Evolutionary conservation across 2,329 filamentous ascomycete species (phyloP).

Genomic region (Penicillium brasilianum): DNA sequence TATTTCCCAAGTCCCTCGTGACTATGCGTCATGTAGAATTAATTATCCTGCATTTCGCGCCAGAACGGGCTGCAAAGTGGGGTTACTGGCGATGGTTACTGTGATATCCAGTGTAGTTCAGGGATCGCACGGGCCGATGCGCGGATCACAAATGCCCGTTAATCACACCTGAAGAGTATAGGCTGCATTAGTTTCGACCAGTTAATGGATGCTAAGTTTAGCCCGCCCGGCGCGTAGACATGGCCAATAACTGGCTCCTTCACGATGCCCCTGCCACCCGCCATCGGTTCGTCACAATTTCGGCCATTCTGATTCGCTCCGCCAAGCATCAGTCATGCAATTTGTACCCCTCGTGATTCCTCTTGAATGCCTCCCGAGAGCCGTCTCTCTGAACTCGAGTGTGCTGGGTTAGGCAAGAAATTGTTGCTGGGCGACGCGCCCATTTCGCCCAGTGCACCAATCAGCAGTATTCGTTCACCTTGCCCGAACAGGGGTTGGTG

Average conservation of each 20-base stretch:
- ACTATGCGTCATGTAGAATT: conserved; percentile 9
- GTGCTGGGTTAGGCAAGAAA: conserved; percentile 7
- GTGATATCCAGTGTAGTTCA: conserved; percentile 6
- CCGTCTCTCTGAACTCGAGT: conserved; percentile 11
- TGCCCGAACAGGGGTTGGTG: conserved; percentile 17
- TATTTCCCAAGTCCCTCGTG: neutral
- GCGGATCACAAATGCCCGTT: conserved; percentile 2
- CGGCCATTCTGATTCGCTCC: conserved; percentile 19
- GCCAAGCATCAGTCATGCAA: conserved; percentile 5
- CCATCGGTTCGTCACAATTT: conserved; percentile 33
- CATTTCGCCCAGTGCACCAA: conserved; percentile 21
- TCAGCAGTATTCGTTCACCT: conserved; percentile 7
- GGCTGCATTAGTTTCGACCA: neutral
- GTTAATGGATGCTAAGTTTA: conserved; percentile 38
- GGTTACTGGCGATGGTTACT: neutral
- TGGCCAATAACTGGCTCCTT: conserved; percentile 30
- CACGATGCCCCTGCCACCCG: conserved; percentile 13
- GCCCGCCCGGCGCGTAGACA: conserved; percentile 35
- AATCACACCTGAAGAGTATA: conserved; percentile 1
- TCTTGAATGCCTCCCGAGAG: neutral
- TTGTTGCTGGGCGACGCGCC: conserved; percentile 30
- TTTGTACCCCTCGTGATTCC: conserved; percentile 5
- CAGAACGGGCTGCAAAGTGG: conserved; percentile 7
- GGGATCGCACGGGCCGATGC: conserved; percentile 17
- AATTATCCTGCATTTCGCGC: conserved; percentile 9